phyloP scores from a whole-genome alignment of 1,139 yeast species.

The Waltiozyma sp. region DNA sequence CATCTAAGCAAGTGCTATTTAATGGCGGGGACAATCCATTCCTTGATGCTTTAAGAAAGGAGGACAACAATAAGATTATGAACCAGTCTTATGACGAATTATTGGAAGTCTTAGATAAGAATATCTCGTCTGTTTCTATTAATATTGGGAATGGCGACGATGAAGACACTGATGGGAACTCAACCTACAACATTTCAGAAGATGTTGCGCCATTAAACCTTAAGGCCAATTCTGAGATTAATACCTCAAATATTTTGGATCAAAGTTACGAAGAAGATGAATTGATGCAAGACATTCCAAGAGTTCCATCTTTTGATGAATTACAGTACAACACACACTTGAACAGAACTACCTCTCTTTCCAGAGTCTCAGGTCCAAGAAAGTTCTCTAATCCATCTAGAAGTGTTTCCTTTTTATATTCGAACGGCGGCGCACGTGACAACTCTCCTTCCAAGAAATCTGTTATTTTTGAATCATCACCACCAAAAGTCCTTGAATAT shows the following conservation, averaged over 20 bases:
- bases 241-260: not conserved
- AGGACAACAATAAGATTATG: not conserved
- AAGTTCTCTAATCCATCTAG: conserved; percentile 14
- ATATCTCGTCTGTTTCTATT: conserved; percentile 15
- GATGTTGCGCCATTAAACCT: conserved; percentile 17
- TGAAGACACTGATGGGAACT: conserved; percentile 5
- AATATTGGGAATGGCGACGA: conserved; percentile 5
- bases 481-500: conserved; percentile 30
- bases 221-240: conserved; percentile 7
- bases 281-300: conserved; percentile 19
- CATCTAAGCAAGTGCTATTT: not conserved
- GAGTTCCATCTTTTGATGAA: conserved; percentile 18
- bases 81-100: conserved; percentile 18
- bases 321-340: conserved; percentile 17
- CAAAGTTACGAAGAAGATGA: conserved; percentile 3
- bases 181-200: conserved; percentile 12
- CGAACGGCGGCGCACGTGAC: conserved; percentile 17
- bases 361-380: conserved; percentile 19
- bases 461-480: conserved; percentile 24
- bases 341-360: conserved; percentile 16
- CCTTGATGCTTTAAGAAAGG: not conserved
- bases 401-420: conserved; percentile 12
- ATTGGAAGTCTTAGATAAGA: conserved; percentile 16
- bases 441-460: conserved; percentile 24
- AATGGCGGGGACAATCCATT: not conserved